Evolutionary conservation across 495 filamentous ascomycete species (phyloP).

Genomic region (Daldinia loculata): DNA sequence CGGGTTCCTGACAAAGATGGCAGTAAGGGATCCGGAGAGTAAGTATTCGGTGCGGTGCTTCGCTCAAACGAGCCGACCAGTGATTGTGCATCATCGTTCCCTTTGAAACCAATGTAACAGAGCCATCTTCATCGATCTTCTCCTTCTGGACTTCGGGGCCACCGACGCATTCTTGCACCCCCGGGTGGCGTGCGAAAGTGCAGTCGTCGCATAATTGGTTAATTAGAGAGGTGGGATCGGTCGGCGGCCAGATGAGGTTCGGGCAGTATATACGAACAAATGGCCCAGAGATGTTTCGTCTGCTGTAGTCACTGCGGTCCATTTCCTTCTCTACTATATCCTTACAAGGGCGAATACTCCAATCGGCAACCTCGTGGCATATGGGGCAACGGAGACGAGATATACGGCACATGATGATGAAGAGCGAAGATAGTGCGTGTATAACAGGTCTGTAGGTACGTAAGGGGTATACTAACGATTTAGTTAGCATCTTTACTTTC

Average conservation of each 20-base stretch:
- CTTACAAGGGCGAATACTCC: background rate
- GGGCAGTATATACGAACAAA: background rate
- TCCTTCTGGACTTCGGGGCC: background rate
- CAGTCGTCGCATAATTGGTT: background rate
- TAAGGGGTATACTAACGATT: background rate
- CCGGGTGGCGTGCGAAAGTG: background rate
- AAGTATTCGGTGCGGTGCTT: conserved; percentile 19
- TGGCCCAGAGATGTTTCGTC: background rate
- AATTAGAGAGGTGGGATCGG: background rate
- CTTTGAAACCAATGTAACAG: background rate
- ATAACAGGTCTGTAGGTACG: background rate
- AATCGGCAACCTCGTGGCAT: background rate
- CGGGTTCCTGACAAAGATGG: conserved; percentile 18
- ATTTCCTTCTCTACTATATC: background rate
- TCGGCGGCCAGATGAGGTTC: conserved; percentile 1
- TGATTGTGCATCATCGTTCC: background rate
- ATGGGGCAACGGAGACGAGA: background rate
- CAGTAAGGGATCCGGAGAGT: conserved; percentile 24
- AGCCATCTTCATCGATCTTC: background rate
- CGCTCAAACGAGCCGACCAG: conserved; percentile 12
- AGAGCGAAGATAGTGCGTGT: background rate
- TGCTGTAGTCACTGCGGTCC: background rate
- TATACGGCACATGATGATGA: background rate
- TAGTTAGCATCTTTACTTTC: background rate
- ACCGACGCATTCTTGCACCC: background rate